These are phyloP conservation scores for Hydnomerulius pinastri DNA, from an alignment of 768 basidiomycete species.

Conservation along the genomic window DNA sequence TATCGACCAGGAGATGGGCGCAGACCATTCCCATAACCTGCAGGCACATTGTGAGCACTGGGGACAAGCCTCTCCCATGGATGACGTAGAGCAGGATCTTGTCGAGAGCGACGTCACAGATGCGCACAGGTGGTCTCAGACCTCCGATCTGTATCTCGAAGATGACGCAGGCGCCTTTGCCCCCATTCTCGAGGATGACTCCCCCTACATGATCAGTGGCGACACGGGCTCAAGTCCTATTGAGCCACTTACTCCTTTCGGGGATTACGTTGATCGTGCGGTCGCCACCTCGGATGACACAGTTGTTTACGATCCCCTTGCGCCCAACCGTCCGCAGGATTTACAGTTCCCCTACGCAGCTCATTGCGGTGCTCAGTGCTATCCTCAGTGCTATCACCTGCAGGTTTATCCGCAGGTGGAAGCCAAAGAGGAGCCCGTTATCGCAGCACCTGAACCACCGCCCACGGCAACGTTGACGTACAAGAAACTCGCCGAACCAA, in stretches of 20 bases:
- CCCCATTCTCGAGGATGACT: constrained; percentile 66
- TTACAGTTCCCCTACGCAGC: constrained; percentile 23
- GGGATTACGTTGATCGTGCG: constrained; percentile 72
- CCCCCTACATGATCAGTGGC: constrained; percentile 53
- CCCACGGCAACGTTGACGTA: constrained; percentile 52
- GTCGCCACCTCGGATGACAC: constrained; percentile 46
- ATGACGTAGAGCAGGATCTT: constrained; percentile 23
- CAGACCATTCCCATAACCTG: background rate
- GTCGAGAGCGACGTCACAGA: constrained; percentile 3
- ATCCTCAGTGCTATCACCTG: constrained; percentile 23
- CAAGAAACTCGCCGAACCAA: constrained; percentile 73
- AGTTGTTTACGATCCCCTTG: constrained; percentile 24
- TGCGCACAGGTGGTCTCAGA: constrained; percentile 18
- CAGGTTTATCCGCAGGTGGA: constrained; percentile 17
- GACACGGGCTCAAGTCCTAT: constrained; percentile 68
- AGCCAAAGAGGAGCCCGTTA: constrained; percentile 29
- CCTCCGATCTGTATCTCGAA: constrained; percentile 20
- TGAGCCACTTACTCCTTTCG: constrained; percentile 76
- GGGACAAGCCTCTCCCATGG: constrained; percentile 33
- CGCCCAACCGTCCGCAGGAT: constrained; percentile 17
- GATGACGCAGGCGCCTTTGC: constrained; percentile 47
- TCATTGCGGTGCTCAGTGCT: constrained; percentile 25
- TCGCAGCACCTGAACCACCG: constrained; percentile 41
- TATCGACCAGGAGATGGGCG: constrained; percentile 25
- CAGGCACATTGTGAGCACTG: constrained; percentile 14